A percentile compares a stretch with the other conserved stretches of the same genome.
Conservation (phyloP, 768 basidiomycete genomes). For the Gloeostereum incarnatum region DNA sequence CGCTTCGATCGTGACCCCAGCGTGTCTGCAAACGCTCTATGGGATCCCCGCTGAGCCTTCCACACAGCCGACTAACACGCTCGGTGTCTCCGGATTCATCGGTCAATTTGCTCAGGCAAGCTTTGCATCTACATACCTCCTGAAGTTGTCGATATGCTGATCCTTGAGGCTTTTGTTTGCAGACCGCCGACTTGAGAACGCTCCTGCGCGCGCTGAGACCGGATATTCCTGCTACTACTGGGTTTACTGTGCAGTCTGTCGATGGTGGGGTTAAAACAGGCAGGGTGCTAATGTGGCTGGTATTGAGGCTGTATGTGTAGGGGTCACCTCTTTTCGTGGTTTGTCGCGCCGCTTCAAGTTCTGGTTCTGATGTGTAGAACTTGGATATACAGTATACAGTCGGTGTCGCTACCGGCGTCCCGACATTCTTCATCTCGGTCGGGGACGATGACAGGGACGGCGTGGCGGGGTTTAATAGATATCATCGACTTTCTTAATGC, state of each 20-base stretch:
- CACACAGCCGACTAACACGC: slow-evolving; percentile 16
- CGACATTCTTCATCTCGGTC: slow-evolving; percentile 22
- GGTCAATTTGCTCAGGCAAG: slow-evolving; percentile 21
- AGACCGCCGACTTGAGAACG: slow-evolving; percentile 15
- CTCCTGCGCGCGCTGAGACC: slow-evolving; percentile 18
- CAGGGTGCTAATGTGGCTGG: slow-evolving; percentile 20
- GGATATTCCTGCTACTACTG: slow-evolving; percentile 20
- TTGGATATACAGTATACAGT: slow-evolving; percentile 26
- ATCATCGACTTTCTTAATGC: slow-evolving; percentile 19
- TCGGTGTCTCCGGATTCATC: slow-evolving; percentile 23
- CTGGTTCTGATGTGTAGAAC: slow-evolving; percentile 9
- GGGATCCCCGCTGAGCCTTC: slow-evolving; percentile 21
- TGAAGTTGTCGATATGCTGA: no score
- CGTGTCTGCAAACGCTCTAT: slow-evolving; percentile 22
- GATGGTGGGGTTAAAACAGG: slow-evolving; percentile 24
- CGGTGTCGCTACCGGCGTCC: slow-evolving; percentile 23
- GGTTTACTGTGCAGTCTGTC: slow-evolving; percentile 23
- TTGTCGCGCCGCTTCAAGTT: neutral
- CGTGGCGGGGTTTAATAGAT: slow-evolving; percentile 22
- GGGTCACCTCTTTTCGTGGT: neutral
- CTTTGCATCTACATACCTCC: neutral
- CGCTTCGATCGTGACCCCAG: slow-evolving; percentile 17
- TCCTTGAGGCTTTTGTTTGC: neutral
- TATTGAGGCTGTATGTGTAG: slow-evolving; percentile 21
- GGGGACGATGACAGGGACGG: slow-evolving; percentile 19